A percentile compares a stretch with the other conserved stretches of the same genome.
These are phyloP conservation scores for Litsea cubeba DNA, from an alignment of 164 flowering plant genomes.

Conservation along the genomic window DNA sequence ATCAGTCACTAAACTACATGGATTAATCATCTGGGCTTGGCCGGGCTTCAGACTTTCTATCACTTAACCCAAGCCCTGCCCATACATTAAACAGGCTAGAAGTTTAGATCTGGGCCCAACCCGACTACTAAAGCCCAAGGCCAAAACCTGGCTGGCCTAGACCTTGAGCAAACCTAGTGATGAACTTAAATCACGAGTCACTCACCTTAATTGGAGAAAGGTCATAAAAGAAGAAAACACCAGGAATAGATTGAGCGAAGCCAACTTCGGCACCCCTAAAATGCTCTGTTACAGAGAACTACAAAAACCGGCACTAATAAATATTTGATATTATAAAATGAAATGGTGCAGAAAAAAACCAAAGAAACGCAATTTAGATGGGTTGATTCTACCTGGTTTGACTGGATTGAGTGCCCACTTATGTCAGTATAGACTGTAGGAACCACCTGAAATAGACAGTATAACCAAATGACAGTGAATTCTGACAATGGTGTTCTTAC, in stretches of 20 bases:
- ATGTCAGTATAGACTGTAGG: slow-evolving; percentile 75
- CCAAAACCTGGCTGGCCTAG: too few species aligned
- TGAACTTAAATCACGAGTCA: neutral
- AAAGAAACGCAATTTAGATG: neutral
- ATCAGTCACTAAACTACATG: too few species aligned
- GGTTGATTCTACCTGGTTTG: slow-evolving; percentile 52
- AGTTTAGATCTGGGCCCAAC: too few species aligned
- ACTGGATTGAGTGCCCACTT: slow-evolving; percentile 48
- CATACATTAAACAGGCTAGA: too few species aligned
- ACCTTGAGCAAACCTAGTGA: too few species aligned
- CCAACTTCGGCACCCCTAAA: slow-evolving; percentile 39
- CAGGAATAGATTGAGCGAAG: slow-evolving; percentile 39
- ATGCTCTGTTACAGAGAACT: slow-evolving; percentile 84
- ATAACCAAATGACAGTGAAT: neutral
- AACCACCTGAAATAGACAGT: slow-evolving; percentile 54
- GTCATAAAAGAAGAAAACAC: slow-evolving; percentile 71
- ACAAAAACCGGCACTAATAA: slow-evolving; percentile 9
- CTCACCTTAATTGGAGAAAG: slow-evolving; percentile 72
- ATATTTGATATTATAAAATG: neutral
- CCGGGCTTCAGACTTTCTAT: too few species aligned
- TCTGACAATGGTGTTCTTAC: neutral
- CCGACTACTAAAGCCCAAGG: too few species aligned
- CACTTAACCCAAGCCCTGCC: too few species aligned
- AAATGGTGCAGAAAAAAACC: neutral
- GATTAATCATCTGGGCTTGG: too few species aligned